Base-by-base conservation (phyloP, 805 yeast genomes). In the Wickerhamiella hasegawae region DNA sequence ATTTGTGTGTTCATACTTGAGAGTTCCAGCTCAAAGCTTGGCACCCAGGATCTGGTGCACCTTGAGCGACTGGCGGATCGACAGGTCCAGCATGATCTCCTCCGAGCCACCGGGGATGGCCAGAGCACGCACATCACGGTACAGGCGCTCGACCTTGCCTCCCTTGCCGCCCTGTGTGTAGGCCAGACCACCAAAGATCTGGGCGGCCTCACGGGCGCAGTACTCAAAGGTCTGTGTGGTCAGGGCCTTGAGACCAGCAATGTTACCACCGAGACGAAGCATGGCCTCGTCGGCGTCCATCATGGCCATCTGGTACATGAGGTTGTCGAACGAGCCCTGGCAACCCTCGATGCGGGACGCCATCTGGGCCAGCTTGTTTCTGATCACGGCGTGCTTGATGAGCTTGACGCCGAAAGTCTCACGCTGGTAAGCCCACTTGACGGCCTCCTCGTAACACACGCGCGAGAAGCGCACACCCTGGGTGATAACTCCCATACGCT, bases 41-140 rank as follows among this genome's bases (percentile, higher is more conserved):
- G 65, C 52, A 15, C 52, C 66, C 26, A 56, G 48, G 20, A 48
- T 39, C 45, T 58, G 53, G 45, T 60, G 61, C 15, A 60, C 65
- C 45, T 56, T 55, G 38, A 60, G 49, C 23, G 59, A 45, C 46
- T 62, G 66, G 33, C 66, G 45, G 38, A 60, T 55, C 12, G 62
- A 45, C 31, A 60, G 47, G 35, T 62, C 66, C 22, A 60, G 50
- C 66, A 60, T 60, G 40, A 62, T 62, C 45, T 60, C 66, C 43
- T 60, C 65, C 8, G 65, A 59, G 4, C 66, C 66, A 26, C 66
- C 66, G n/a, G 66, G 66, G 29, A 60, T 61, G 15, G 66, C 61
- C 37, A 54, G 54, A 9, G 66, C 65, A 4, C 65, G 51, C 20
- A 59, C 65, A 37, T 61, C 66, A 24, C 66, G 51, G 51, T 59